Evolutionary conservation across 257 asterid species (phyloP), one percentile per base, ranked within the genome.

Genomic region (Dorcoceras hygrometricum): DNA sequence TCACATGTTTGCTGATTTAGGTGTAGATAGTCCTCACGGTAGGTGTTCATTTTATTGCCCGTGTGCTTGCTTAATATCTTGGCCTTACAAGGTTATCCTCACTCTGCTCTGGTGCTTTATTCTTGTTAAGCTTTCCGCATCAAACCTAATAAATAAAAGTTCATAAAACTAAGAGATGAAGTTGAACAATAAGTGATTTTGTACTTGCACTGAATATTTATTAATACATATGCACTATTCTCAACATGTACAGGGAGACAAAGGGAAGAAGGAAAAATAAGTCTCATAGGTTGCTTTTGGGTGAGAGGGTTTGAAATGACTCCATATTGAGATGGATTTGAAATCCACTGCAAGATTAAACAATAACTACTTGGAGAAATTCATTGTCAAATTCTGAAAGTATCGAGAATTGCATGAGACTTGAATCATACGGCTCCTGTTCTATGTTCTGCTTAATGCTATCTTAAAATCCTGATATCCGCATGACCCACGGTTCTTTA

Each of bases 1-100:
- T 73, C 79, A 69, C 66, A 71, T 75, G 53, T 70, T 63, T 75
- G 83, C 71, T 71, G 81, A 77, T 71, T 74, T 81, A 75, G 58
- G 28, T 59, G 75, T 62, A 57, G 67, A 76, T 51, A 53, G 70
- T 64, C 62, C 83, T 59, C 54, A 65, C 73, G 95, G 89, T 82
- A 87, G 24, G 27, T 74, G 54, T 72, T 63, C 46, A 53, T 54
- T 65, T 18, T 50, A 57, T 60, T 61, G 23, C 32, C 23, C 61
- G 39, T 64, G 20, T 46, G 53, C 53, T 46, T 4, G 53, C 2
- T 46, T 46, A 32, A 4, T 55, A 55, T 29, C 28, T 63, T n/a
- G 53, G 25, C 66, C 71, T 65, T 6, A 16, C 53, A 16, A 46
- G 20, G 53, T 46, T 46, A 46, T 16, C 20, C 16, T 14, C 20